These are phyloP conservation scores for Penicillium cinerascens DNA, from an alignment of 495 filamentous ascomycete species.

Conservation along the genomic window DNA sequence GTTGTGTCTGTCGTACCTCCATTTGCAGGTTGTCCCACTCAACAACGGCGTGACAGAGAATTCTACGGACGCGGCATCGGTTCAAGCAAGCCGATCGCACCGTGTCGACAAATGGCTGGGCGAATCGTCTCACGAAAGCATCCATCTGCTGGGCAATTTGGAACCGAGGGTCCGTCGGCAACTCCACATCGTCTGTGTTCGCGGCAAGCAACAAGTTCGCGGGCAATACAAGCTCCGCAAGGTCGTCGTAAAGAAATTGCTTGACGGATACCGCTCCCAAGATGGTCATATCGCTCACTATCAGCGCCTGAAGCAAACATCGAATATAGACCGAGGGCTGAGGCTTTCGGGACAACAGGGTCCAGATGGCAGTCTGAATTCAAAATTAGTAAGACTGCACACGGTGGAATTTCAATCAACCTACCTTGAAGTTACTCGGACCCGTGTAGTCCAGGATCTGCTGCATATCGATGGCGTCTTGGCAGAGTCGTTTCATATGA, in stretches of 20 bases:
- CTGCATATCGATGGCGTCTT: conserved; percentile 66
- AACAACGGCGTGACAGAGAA: conserved; percentile 72
- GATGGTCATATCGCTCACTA: conserved; percentile 67
- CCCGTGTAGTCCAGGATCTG: conserved; percentile 66
- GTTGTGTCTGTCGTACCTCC: conserved; percentile 47
- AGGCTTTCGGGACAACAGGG: conserved; percentile 73
- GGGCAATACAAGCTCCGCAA: conserved; percentile 72
- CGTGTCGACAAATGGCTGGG: conserved; percentile 76
- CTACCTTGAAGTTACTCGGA: conserved; percentile 58
- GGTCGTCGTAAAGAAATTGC: conserved; percentile 73
- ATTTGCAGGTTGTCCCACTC: conserved; percentile 84
- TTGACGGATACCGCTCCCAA: conserved; percentile 64
- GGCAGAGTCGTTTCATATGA: conserved; percentile 66
- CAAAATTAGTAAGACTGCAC: conserved; percentile 11
- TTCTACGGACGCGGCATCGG: conserved; percentile 78
- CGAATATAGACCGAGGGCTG: conserved; percentile 82
- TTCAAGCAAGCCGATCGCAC: conserved; percentile 85
- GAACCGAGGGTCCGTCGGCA: conserved; percentile 71
- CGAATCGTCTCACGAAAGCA: conserved; percentile 69
- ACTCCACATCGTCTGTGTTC: conserved; percentile 69
- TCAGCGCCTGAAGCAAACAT: conserved; percentile 69
- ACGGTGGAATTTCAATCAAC: conserved; percentile 5
- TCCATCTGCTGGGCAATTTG: conserved; percentile 76
- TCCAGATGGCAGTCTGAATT: conserved; percentile 55
- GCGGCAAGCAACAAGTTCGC: conserved; percentile 66